Conservation (phyloP, 2,329 filamentous ascomycete species). For the Hansfordia pulvinata region DNA sequence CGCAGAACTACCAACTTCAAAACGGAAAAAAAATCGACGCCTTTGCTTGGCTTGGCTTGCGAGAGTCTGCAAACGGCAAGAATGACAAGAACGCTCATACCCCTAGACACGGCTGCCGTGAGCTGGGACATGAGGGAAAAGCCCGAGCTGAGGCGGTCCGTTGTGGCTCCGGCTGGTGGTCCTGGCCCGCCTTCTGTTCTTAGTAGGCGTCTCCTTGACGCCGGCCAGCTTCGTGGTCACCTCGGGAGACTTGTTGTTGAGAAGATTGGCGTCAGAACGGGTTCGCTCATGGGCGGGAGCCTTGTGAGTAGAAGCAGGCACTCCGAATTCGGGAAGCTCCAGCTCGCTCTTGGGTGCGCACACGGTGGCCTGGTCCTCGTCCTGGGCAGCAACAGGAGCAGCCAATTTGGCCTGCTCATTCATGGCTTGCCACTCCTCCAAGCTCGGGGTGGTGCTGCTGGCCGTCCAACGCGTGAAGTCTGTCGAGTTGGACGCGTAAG, state of each 20-base stretch:
- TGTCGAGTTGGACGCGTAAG: slow-evolving; percentile 37
- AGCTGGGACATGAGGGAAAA: slow-evolving; percentile 13
- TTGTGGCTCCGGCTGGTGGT: slow-evolving; percentile 16
- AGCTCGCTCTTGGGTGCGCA: slow-evolving; percentile 4
- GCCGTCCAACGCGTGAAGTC: slow-evolving; percentile 38
- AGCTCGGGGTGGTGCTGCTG: slow-evolving; percentile 31
- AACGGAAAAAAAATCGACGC: not conserved
- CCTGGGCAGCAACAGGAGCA: slow-evolving; percentile 1
- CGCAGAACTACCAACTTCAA: not conserved
- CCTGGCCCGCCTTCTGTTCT: slow-evolving; percentile 15
- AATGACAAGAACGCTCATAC: not conserved
- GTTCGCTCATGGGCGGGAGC: not conserved
- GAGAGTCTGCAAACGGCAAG: not conserved
- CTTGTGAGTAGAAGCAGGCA: not conserved
- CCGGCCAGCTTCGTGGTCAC: slow-evolving; percentile 5
- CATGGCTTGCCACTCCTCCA: slow-evolving; percentile 11
- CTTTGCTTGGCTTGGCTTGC: not conserved
- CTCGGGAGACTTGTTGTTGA: slow-evolving; percentile 7
- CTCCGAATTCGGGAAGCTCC: slow-evolving; percentile 4
- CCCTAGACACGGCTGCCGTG: slow-evolving; percentile 1
- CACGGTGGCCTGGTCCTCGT: slow-evolving; percentile 6
- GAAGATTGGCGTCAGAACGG: slow-evolving; percentile 14
- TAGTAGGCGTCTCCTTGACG: slow-evolving; percentile 7
- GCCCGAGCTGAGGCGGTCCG: slow-evolving; percentile 13
- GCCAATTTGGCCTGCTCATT: slow-evolving; percentile 8